Evolutionary conservation across 2,329 filamentous ascomycete genomes (phyloP), one percentile per base, ranked within the genome.

Genomic region (Nothophoma quercina): DNA sequence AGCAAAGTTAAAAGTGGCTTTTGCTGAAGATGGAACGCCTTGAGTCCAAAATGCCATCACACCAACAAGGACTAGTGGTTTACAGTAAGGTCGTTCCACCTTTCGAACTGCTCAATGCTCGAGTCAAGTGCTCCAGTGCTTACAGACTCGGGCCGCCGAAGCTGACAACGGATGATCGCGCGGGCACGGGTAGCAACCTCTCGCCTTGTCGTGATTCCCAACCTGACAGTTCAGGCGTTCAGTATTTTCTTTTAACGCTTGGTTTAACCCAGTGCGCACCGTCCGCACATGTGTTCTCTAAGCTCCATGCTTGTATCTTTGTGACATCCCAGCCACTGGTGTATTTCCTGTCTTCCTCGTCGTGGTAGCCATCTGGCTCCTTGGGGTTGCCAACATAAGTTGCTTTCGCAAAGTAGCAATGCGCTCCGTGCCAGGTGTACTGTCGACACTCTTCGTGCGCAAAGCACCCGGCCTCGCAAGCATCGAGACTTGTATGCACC

Each of bases 241-340:
- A 52, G 38, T 47, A 52, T 16, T 47, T 52, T 16, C 50, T 42
- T 12, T 52, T 42, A 3, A 52, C 22, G 38, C 50, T 52, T 38
- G 52, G 52, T 45, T 51, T 55, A 5, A 55, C 35, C 52, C 52
- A 59, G 41, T 57, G 52, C 33, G 50, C 16, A 7, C 53, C 56
- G n/a, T 56, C 56, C 16, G 36, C 51, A 42, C 59, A 62, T n/a
- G 22, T 36, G 10, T 58, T 42, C 21, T 53, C 40, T 5, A 49
- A 8, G 16, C 28, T 39, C 40, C 22, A 42, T 19, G 56, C 58
- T 39, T 62, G 45, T 23, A 71, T 71, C 26, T 64, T 65, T 1
- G 58, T 60, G 3, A 57, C 39, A 42, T 68, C 64, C 67, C 68
- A 71, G 10, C 68, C 69, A 12, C 65, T 64, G 23, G 67, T 56